These are phyloP conservation scores for Leccinum disarticulatum DNA, from an alignment of 768 basidiomycete genomes.

Conservation along the genomic window DNA sequence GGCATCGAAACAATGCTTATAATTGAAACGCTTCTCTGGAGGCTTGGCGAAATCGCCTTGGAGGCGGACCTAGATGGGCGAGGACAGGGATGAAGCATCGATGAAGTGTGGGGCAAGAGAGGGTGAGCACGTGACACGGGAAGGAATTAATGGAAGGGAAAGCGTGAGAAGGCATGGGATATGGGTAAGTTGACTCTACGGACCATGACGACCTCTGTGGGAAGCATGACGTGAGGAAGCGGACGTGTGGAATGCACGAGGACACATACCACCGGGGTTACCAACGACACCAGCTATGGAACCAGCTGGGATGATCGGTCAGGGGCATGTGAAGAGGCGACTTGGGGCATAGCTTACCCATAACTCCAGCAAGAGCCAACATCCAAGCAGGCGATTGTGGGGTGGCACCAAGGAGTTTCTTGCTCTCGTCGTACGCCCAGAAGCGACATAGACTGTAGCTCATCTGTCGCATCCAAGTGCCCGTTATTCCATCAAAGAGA, in stretches of 20 bases:
- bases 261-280: slow-evolving; percentile 74
- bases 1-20: slow-evolving; percentile 88
- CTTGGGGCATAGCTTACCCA: slow-evolving; percentile 56
- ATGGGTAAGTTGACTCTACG: not conserved
- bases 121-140: slow-evolving; percentile 19
- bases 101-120: not conserved
- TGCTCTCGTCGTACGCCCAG: slow-evolving; percentile 91
- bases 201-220: slow-evolving; percentile 71
- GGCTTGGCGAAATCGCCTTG: slow-evolving; percentile 92
- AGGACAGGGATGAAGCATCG: not conserved
- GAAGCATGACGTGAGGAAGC: not conserved
- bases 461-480: slow-evolving; percentile 92
- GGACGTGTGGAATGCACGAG: not conserved
- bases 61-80: slow-evolving; percentile 56
- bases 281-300: slow-evolving; percentile 86
- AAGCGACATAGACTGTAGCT: slow-evolving; percentile 91
- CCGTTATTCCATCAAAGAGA: slow-evolving; percentile 82
- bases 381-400: slow-evolving; percentile 75
- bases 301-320: slow-evolving; percentile 53
- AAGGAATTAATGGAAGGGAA: not conserved
- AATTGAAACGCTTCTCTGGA: slow-evolving; percentile 84
- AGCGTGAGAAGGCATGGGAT: slow-evolving; percentile 18
- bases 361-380: slow-evolving; percentile 76
- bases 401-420: slow-evolving; percentile 73
- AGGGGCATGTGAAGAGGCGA: not conserved